phyloP scores from a whole-genome alignment of 2,329 filamentous ascomycete species.

The Colletotrichum tanaceti region DNA sequence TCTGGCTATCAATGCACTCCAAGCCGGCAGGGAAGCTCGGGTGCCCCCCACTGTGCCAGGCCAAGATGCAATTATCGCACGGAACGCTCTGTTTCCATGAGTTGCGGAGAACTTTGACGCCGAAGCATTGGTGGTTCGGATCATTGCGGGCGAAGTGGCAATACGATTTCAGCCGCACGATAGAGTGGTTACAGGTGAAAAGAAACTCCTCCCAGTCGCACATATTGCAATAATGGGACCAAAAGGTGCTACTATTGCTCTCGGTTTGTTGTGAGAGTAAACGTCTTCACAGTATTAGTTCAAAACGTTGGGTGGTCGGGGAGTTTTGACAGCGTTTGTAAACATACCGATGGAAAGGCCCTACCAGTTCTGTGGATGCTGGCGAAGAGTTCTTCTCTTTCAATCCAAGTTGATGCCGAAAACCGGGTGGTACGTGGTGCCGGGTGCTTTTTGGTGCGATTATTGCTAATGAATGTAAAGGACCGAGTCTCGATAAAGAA shows the following conservation, averaged over 20 bases:
- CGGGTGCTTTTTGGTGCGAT: not conserved
- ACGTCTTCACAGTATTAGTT: not conserved
- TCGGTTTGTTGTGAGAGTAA: not conserved
- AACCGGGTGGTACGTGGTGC: not conserved
- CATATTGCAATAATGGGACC: conserved; percentile 58
- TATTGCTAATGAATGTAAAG: not conserved
- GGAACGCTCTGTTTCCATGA: conserved; percentile 67
- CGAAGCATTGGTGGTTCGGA: conserved; percentile 74
- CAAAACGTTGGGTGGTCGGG: not conserved
- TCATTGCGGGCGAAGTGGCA: conserved; percentile 83
- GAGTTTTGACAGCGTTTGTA: too few species aligned
- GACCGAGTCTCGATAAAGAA: not conserved
- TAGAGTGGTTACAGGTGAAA: conserved; percentile 73
- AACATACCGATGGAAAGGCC: not conserved
- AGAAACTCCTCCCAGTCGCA: conserved; percentile 78
- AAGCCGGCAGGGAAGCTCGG: conserved; percentile 19
- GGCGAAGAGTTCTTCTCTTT: not conserved
- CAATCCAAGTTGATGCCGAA: not conserved
- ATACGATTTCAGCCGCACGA: conserved; percentile 71
- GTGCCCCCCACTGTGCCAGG: conserved; percentile 37
- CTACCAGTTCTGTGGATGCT: not conserved
- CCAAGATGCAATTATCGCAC: conserved; percentile 61
- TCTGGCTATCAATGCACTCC: conserved; percentile 16
- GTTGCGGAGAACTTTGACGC: conserved; percentile 73
- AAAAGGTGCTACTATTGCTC: not conserved